A percentile compares a stretch with the other conserved stretches of the same genome.
Conservation (phyloP, 495 filamentous ascomycete genomes). For the Articulospora tetracladia region DNA sequence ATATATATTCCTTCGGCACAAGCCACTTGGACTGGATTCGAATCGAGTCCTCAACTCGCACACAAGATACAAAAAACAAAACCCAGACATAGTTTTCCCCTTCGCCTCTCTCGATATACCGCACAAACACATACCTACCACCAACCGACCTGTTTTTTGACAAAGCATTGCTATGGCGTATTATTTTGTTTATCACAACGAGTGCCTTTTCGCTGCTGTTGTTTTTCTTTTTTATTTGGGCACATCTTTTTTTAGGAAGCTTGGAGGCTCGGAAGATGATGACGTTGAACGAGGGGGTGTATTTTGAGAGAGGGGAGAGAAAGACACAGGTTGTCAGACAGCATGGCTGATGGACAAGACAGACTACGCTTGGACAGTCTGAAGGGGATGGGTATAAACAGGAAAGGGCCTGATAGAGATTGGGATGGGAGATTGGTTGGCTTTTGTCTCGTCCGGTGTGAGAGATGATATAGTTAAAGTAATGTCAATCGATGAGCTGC, state of each 20-base stretch:
- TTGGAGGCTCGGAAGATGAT: too few relatives aligned
- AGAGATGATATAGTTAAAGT: neutral
- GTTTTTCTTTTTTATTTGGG: neutral
- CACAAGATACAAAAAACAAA: too few relatives aligned
- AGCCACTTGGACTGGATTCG: too few relatives aligned
- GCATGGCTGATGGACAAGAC: neutral
- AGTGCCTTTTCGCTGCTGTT: neutral
- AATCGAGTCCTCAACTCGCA: too few relatives aligned
- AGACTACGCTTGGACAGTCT: constrained; percentile 4
- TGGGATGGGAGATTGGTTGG: neutral
- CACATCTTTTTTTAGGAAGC: too few relatives aligned
- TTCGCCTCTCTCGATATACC: too few relatives aligned
- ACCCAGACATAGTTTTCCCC: too few relatives aligned
- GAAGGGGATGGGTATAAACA: neutral
- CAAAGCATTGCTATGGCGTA: neutral
- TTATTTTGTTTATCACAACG: neutral
- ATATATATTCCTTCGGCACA: neutral
- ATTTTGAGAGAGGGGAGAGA: neutral
- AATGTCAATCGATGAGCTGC: neutral
- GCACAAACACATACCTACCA: neutral
- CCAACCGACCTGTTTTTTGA: neutral
- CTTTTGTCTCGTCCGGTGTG: neutral
- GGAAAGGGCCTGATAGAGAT: neutral
- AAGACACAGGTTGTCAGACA: neutral
- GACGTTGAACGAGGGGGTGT: too few relatives aligned